Percentiles rank a stretch among this genome's conserved stretches.
phyloP scores from a whole-genome alignment of 371 early-diverging fungal species.

The Parasitella parasitica region DNA sequence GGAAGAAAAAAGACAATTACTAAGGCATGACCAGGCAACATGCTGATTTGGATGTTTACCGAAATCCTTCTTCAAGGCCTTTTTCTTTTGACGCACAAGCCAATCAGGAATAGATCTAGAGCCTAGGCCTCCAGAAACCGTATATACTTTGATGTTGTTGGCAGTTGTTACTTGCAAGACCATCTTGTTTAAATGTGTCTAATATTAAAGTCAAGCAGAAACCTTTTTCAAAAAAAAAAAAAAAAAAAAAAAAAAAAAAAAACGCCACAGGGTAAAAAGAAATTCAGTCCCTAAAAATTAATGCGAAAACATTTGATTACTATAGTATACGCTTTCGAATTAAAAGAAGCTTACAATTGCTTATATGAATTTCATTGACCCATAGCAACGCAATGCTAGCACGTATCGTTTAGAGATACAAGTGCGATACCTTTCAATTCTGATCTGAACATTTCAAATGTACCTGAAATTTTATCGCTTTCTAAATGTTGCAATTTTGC shows the following conservation, averaged over 20 bases:
- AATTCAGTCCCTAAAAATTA: constrained; percentile 17
- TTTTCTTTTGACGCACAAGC: constrained; percentile 84
- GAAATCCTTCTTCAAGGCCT: constrained; percentile 84
- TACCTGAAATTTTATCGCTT: neutral
- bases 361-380: too few species aligned
- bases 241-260: neutral
- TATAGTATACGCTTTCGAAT: too few species aligned
- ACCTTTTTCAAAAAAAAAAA: neutral
- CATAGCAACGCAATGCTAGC: too few species aligned
- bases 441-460: too few species aligned
- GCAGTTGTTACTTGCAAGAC: constrained; percentile 76
- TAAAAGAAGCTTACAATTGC: too few species aligned
- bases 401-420: too few species aligned
- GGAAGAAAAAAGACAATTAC: neutral
- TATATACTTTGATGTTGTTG: constrained; percentile 91
- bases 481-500: neutral
- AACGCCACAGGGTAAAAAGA: constrained; percentile 4
- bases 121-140: constrained; percentile 82
- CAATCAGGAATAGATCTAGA: constrained; percentile 93
- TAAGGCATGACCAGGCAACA: neutral
- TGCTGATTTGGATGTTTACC: constrained; percentile 47
- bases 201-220: constrained; percentile 1
- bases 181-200: constrained; percentile 42
- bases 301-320: neutral
- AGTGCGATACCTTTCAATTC: too few species aligned